These are phyloP conservation scores for Penicillium silybi DNA, from an alignment of 495 filamentous ascomycete species.

Conservation along the genomic window DNA sequence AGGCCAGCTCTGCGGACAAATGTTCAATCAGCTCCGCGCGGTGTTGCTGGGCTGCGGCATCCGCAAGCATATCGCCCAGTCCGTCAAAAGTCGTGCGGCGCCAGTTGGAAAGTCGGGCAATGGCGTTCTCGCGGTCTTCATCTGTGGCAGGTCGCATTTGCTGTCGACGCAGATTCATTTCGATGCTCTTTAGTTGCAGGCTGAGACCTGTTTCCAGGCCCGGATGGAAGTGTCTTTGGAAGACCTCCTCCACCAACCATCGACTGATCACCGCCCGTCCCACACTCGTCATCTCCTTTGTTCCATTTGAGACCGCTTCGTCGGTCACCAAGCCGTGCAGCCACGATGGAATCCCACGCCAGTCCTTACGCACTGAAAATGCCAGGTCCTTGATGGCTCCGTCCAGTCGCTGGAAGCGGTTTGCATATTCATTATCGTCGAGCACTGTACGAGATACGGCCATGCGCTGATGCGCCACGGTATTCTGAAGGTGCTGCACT, in stretches of 20 bases:
- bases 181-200: conserved; percentile 75
- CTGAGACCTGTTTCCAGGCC: conserved; percentile 72
- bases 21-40: conserved; percentile 62
- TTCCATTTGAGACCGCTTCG: conserved; percentile 75
- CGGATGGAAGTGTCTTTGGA: conserved; percentile 89
- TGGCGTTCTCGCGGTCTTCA: conserved; percentile 86
- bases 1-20: conserved; percentile 67
- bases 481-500: conserved; percentile 93
- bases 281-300: conserved; percentile 94
- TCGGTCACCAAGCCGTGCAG: conserved; percentile 71
- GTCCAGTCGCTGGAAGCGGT: conserved; percentile 86
- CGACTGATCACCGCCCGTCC: conserved; percentile 85
- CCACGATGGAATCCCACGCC: conserved; percentile 77
- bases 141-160: conserved; percentile 66
- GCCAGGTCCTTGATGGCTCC: conserved; percentile 92
- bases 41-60: conserved; percentile 58
- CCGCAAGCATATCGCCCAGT: conserved; percentile 66
- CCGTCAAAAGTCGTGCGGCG: conserved; percentile 90
- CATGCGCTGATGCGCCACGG: conserved; percentile 89
- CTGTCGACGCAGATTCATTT: conserved; percentile 77
- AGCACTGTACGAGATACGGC: conserved; percentile 91
- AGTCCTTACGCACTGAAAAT: conserved; percentile 92
- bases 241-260: conserved; percentile 89
- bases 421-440: conserved; percentile 92
- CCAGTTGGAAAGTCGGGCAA: conserved; percentile 87